phyloP scores from a whole-genome alignment of 2,329 filamentous ascomycete species.

The Cercospora sojina region DNA sequence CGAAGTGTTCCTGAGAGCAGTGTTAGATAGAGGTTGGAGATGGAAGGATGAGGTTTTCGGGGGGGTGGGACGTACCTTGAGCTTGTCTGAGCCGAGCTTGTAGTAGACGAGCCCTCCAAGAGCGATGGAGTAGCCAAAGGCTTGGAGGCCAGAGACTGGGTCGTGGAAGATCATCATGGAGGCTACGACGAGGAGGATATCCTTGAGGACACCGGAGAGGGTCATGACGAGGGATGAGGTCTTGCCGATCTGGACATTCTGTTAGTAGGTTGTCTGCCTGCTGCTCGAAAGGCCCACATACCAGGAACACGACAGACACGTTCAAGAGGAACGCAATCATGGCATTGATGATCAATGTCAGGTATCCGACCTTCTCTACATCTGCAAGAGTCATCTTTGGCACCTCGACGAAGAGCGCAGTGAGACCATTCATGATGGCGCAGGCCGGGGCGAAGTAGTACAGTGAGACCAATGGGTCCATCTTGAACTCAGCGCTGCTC shows the following conservation, averaged over 20 bases:
- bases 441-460: slow-evolving; percentile 89
- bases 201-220: slow-evolving; percentile 83
- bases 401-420: slow-evolving; percentile 72
- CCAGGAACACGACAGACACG: slow-evolving; percentile 81
- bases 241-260: slow-evolving; percentile 68
- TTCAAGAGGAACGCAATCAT: slow-evolving; percentile 77
- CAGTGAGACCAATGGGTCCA: slow-evolving; percentile 83
- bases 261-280: neutral
- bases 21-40: neutral
- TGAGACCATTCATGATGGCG: slow-evolving; percentile 74
- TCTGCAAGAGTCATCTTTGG: slow-evolving; percentile 68
- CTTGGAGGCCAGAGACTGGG: slow-evolving; percentile 70
- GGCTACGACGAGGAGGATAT: slow-evolving; percentile 75
- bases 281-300: slow-evolving; percentile 49
- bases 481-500: slow-evolving; percentile 82
- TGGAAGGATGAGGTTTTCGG: neutral
- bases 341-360: slow-evolving; percentile 73
- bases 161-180: slow-evolving; percentile 82
- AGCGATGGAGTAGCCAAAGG: slow-evolving; percentile 80
- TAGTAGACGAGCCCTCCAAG: slow-evolving; percentile 79
- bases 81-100: slow-evolving; percentile 78
- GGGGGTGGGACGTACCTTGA: slow-evolving; percentile 52
- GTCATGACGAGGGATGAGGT: slow-evolving; percentile 84
- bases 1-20: slow-evolving; percentile 59
- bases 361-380: slow-evolving; percentile 69